Evolutionary conservation across 495 filamentous ascomycete species (phyloP).

Genomic region (Penicillium lividum): DNA sequence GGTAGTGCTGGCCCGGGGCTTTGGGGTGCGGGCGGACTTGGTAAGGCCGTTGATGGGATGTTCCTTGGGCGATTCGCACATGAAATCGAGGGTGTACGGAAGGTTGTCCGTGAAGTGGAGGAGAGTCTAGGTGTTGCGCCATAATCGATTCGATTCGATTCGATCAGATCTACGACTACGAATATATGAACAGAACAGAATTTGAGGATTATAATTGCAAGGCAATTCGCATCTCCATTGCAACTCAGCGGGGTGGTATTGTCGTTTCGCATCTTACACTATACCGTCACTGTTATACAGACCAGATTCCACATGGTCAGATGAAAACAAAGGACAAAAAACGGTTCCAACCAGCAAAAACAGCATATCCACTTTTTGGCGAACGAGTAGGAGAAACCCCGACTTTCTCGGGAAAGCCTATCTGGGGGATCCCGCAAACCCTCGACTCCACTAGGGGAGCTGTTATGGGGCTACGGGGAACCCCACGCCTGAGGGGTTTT

Average conservation of each 20-base stretch:
- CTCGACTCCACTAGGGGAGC: slow-evolving; percentile 6
- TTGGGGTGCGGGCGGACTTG: slow-evolving; percentile 59
- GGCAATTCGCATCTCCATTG: neutral
- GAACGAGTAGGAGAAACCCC: slow-evolving; percentile 9
- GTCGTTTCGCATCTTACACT: slow-evolving; percentile 26
- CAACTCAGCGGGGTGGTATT: slow-evolving; percentile 10
- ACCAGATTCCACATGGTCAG: slow-evolving; percentile 6
- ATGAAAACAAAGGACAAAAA: slow-evolving; percentile 6
- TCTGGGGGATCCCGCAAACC: slow-evolving; percentile 28
- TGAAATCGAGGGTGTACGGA: slow-evolving; percentile 64
- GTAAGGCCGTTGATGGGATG: slow-evolving; percentile 73
- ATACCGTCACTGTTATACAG: slow-evolving; percentile 29
- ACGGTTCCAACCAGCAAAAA: neutral
- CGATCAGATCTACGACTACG: slow-evolving; percentile 3
- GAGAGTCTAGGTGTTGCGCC: slow-evolving; percentile 32
- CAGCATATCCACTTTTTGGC: neutral
- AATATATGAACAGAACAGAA: neutral
- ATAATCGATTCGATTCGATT: neutral
- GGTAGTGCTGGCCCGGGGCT: slow-evolving; percentile 78
- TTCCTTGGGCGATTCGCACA: slow-evolving; percentile 84
- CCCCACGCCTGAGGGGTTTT: neutral
- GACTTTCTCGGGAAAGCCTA: slow-evolving; percentile 27
- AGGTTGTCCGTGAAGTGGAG: slow-evolving; percentile 69
- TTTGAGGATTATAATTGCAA: neutral
- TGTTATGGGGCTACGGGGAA: slow-evolving; percentile 10